Percentiles rank a stretch among this genome's conserved stretches.
Evolutionary conservation across 1,284 basidiomycete species (phyloP).

Genomic region (Sanghuangporus weigelae): DNA sequence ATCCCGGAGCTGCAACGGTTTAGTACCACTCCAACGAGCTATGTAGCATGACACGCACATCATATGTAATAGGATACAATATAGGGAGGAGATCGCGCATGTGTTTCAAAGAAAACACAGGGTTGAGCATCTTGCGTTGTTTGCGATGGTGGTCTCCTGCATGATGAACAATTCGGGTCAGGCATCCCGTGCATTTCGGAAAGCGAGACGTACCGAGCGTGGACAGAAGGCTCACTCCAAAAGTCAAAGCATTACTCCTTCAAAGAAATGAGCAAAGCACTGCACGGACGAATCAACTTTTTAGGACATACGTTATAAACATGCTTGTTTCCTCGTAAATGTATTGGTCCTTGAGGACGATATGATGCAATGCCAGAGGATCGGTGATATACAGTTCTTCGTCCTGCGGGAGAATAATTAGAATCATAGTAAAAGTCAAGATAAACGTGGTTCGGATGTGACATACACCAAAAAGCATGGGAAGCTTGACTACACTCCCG

Average conservation of each 20-base stretch:
- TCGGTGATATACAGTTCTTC: constrained; percentile 35
- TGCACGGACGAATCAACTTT: not conserved
- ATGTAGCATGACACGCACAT: constrained; percentile 21
- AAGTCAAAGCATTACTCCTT: constrained; percentile 14
- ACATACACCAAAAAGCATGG: constrained; percentile 23
- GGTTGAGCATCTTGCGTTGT: constrained; percentile 9
- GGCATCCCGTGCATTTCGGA: not conserved
- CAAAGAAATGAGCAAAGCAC: not conserved
- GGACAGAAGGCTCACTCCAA: constrained; percentile 9
- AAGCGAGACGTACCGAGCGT: constrained; percentile 12
- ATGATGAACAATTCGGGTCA: not conserved
- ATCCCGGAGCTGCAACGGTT: constrained; percentile 26
- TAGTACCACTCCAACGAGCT: constrained; percentile 20
- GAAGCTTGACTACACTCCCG: constrained; percentile 17
- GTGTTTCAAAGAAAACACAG: too few relatives aligned
- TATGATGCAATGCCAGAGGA: constrained; percentile 33
- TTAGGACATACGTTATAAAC: constrained; percentile 21
- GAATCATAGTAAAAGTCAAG: not conserved
- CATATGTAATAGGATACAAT: constrained; percentile 24
- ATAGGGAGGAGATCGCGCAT: constrained; percentile 19
- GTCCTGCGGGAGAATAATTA: constrained; percentile 23
- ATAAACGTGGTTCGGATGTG: not conserved
- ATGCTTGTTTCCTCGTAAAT: constrained; percentile 28
- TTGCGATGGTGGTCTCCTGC: constrained; percentile 27
- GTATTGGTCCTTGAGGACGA: constrained; percentile 35